Evolutionary conservation across 352 stramenopile species (phyloP), one percentile per base, ranked within the genome.

Genomic region (Phytophthora hybrid): DNA sequence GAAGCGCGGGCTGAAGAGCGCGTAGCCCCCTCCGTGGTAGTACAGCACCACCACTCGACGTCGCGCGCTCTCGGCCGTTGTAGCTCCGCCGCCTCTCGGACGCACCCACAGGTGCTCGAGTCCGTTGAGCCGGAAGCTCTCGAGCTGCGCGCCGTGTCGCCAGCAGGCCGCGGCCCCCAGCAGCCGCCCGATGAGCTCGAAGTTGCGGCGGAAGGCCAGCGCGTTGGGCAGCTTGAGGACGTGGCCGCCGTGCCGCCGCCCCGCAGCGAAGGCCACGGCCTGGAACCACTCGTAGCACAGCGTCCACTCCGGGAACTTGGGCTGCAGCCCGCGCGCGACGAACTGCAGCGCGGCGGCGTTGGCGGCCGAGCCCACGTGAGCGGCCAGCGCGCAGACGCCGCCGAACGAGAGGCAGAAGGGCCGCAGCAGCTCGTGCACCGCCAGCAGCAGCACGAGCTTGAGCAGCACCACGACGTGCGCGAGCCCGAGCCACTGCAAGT

Each of bases 21-120:
- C 68, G 71, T 88, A 91, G 44, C 85, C 83, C 5, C 85, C 85
- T 52, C 85, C 85, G 32, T 92, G 85, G 65, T 80, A 84, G 66
- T 89, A 91, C 26, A 92, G 70, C 54, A 92, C 63, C 37, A 87
- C 73, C 31, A 89, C 53, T 75, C 26, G 34, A 14, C 34, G 34
- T 3, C 31, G 23, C 23, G 23, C 1, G 23, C 23, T 26, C 0
- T 26, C 23, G 23, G 44, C 14, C 14, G 34, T 41, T 41, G 34
- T 41, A 5, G 34, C 19, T 4, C 7, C 55, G 16, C 26, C 9
- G 11, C 6, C 21, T 16, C n/a, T 67, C 5, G 75, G 54, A 19
- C 71, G 69, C 21, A 91, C 59, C 84, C 84, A 89, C 16, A 91
- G 32, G 41, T 91, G 84, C 56, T 88, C 73, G 9, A 91, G 76